Evolutionary conservation across 805 yeast genomes (phyloP), one percentile per base, ranked within the genome.

Genomic region (Spathaspora hagerdaliae): DNA sequence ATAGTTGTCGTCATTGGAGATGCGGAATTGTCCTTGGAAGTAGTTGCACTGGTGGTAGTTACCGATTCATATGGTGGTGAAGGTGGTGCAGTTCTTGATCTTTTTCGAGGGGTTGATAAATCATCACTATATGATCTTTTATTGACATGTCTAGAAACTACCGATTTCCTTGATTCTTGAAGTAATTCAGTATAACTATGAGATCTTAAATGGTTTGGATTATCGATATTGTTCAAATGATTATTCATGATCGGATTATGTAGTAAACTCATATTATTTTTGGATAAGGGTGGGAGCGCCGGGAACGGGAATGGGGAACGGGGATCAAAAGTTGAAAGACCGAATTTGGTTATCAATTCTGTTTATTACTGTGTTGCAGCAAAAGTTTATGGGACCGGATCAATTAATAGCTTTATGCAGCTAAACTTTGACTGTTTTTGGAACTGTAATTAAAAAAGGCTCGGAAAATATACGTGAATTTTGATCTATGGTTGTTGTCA

Each of bases 11-110:
- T 12, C 12, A 13, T 6, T 3, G 41, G 41, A 4, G 41, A 31
- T 39, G 29, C 27, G 6, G 41, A 39, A 19, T 9, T 32, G 14
- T 12, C 6, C 26, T 36, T n/a, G 52, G 57, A 9, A 52, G 55
- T 29, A 9, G 12, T 3, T 9, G 32, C 32, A 9, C 6, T 29
- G 12, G 32, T 29, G 9, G 32, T 3, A 26, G 9, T n/a, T 69
- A 72, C 9, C 5, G 14, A 11, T 5, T 41, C 48, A 26, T 41
- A 38, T 19, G 48, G 42, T 10, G 70, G 69, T 13, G 74, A 69
- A 10, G 77, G 74, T 31, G 78, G 77, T 4, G 77, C 77, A 8
- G 77, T 72, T 54, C 69, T 62, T n/a, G 75, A 63, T 41, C 74
- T 59, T 53, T 74, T 73, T 38, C 36, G 43, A 49, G 49, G 9